phyloP scores from a whole-genome alignment of 164 flowering plant species.

The Chimonanthus salicifolius region DNA sequence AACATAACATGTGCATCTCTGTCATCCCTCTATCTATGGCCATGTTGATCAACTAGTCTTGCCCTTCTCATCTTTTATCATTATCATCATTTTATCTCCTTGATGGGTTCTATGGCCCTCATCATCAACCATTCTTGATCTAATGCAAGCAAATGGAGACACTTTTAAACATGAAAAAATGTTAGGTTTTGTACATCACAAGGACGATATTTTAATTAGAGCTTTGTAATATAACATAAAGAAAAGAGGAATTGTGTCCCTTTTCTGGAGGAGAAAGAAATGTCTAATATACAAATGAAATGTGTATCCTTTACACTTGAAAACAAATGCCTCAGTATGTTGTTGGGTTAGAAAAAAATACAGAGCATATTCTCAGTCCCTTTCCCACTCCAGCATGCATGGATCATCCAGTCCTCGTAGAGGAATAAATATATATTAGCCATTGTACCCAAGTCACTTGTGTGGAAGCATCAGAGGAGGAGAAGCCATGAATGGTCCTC shows the following conservation, averaged over 20 bases:
- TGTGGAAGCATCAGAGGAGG: constrained; percentile 5
- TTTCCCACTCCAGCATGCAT: not conserved
- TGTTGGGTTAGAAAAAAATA: not conserved
- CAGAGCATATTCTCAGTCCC: not conserved
- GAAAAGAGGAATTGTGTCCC: not conserved
- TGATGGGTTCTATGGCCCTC: no score
- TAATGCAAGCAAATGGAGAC: no score
- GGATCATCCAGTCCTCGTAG: not conserved
- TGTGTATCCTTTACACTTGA: no score
- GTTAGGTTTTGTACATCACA: not conserved
- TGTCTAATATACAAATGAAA: not conserved
- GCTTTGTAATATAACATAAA: not conserved
- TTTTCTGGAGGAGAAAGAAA: not conserved
- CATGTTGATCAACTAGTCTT: no score
- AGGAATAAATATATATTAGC: not conserved
- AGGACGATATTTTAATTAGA: not conserved
- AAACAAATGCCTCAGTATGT: not conserved
- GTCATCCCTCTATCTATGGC: no score
- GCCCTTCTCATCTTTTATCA: no score
- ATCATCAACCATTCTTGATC: no score
- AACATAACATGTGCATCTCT: no score
- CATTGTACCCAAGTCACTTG: not conserved
- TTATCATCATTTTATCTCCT: no score
- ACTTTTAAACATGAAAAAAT: not conserved
- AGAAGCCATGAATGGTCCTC: constrained; percentile 24